Conservation (phyloP, 1,139 yeast species). For the Spathaspora sp. region DNA sequence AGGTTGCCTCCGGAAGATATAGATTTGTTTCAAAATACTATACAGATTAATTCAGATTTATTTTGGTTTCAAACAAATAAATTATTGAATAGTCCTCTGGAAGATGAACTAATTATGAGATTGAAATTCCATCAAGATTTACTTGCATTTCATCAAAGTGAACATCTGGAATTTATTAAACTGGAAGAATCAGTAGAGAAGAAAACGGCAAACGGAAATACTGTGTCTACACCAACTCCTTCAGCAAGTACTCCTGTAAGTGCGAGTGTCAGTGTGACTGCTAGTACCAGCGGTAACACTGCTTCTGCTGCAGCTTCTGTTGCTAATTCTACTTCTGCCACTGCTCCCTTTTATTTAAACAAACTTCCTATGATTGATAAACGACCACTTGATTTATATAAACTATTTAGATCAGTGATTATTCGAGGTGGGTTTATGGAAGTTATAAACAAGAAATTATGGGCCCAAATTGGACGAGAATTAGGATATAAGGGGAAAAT, state of each 20-base stretch:
- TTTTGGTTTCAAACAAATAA: constrained; percentile 17
- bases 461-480: constrained; percentile 74
- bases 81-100: constrained; percentile 24
- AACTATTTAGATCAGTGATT: constrained; percentile 49
- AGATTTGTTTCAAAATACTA: constrained; percentile 21
- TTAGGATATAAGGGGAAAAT: constrained; percentile 59
- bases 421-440: constrained; percentile 58
- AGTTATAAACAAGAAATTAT: constrained; percentile 54
- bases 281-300: background rate
- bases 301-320: no score
- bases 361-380: constrained; percentile 56
- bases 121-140: constrained; percentile 32
- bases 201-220: background rate
- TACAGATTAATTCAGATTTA: constrained; percentile 15
- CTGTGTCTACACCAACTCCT: background rate
- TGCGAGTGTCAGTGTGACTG: no score
- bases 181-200: constrained; percentile 7
- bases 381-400: constrained; percentile 54
- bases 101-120: constrained; percentile 30
- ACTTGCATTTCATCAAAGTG: constrained; percentile 16
- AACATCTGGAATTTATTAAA: constrained; percentile 8
- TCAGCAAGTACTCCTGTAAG: background rate
- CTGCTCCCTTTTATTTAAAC: constrained; percentile 6
- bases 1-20: constrained; percentile 47
- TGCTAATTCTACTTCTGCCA: background rate